Conservation (phyloP, 306 rosid genomes). For the Phaseolus lunatus region DNA sequence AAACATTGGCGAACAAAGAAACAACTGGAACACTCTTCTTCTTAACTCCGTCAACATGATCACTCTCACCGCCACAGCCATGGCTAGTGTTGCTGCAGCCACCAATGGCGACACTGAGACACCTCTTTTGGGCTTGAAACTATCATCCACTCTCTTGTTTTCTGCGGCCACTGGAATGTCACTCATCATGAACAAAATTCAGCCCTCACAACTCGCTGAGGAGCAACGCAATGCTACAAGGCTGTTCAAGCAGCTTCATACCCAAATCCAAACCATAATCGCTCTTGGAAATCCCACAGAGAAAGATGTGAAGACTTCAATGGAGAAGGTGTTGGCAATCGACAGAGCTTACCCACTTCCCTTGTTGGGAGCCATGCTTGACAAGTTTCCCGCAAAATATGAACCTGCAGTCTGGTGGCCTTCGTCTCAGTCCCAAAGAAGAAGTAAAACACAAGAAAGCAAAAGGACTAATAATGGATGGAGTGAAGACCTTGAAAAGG, state of each 20-base stretch:
- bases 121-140: slow-evolving; percentile 50
- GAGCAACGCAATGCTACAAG: slow-evolving; percentile 69
- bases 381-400: slow-evolving; percentile 57
- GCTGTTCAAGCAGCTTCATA: slow-evolving; percentile 58
- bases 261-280: slow-evolving; percentile 52
- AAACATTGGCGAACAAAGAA: slow-evolving; percentile 60
- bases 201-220: slow-evolving; percentile 76
- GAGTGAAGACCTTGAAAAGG: slow-evolving; percentile 55
- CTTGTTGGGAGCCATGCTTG: slow-evolving; percentile 66
- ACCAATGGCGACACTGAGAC: background rate
- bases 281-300: slow-evolving; percentile 46
- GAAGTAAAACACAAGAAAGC: background rate
- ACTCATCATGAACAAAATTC: slow-evolving; percentile 61
- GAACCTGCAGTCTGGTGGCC: slow-evolving; percentile 87
- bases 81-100: slow-evolving; percentile 55
- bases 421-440: background rate
- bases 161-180: slow-evolving; percentile 68
- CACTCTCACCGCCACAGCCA: slow-evolving; percentile 69
- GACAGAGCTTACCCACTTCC: slow-evolving; percentile 37
- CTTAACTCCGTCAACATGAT: slow-evolving; percentile 65
- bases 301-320: slow-evolving; percentile 48
- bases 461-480: slow-evolving; percentile 45
- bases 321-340: slow-evolving; percentile 49
- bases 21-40: slow-evolving; percentile 70
- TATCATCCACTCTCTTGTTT: slow-evolving; percentile 61